These are phyloP conservation scores for Geranomyces variabilis DNA, from an alignment of 192 early-diverging fungal genomes.

Conservation along the genomic window DNA sequence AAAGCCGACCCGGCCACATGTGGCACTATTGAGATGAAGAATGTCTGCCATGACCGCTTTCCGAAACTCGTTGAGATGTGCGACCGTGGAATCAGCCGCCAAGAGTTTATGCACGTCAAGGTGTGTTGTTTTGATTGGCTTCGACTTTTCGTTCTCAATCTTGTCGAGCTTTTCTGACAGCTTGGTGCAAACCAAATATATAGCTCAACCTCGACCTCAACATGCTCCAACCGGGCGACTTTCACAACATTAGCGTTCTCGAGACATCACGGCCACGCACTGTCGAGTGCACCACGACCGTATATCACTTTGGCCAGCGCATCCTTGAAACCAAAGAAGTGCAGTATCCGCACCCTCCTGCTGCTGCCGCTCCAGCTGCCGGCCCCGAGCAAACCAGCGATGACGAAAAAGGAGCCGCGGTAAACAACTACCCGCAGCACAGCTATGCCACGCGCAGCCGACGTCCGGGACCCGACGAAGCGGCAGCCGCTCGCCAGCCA, in stretches of 20 bases:
- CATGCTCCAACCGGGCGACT: conserved; percentile 20
- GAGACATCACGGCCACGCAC: conserved; percentile 11
- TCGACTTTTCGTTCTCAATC: neutral
- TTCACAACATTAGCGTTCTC: conserved; percentile 30
- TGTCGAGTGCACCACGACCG: conserved; percentile 35
- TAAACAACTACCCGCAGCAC: neutral
- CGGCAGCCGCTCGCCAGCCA: neutral
- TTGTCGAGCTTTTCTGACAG: neutral
- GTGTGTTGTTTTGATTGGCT: neutral
- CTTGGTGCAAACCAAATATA: neutral
- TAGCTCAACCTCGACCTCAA: conserved; percentile 23
- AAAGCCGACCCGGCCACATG: neutral
- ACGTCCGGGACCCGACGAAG: neutral
- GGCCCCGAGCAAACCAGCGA: neutral
- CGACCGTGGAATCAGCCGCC: conserved; percentile 8
- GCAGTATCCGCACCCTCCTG: conserved; percentile 2
- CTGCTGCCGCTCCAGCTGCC: neutral
- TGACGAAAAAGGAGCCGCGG: neutral
- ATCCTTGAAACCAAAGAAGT: conserved; percentile 38
- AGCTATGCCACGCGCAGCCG: neutral
- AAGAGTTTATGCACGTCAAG: conserved; percentile 21
- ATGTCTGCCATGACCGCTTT: conserved; percentile 25
- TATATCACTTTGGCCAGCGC: conserved; percentile 31
- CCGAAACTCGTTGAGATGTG: conserved; percentile 21
- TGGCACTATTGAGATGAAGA: neutral